phyloP scores from a whole-genome alignment of 805 yeast species.

The Kuraishia molischiana region DNA sequence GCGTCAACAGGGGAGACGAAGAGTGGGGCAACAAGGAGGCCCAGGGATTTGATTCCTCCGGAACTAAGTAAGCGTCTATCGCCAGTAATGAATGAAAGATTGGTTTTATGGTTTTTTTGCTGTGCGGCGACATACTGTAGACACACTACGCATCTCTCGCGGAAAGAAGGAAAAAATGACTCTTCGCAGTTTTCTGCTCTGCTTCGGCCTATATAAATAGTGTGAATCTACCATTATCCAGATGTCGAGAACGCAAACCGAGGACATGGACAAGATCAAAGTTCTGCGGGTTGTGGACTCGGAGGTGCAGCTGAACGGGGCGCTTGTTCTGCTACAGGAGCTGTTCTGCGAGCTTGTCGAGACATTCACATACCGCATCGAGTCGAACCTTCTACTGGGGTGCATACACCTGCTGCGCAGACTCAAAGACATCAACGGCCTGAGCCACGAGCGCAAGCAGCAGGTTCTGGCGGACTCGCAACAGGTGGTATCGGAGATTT shows the following conservation, averaged over 20 bases:
- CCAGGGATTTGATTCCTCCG: constrained; percentile 1
- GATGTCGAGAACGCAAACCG: too few species aligned
- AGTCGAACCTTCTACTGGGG: background rate
- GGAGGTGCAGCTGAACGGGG: background rate
- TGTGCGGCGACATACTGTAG: too few species aligned
- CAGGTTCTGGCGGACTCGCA: background rate
- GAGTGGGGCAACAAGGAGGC: background rate
- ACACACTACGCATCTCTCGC: too few species aligned
- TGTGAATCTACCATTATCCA: too few species aligned
- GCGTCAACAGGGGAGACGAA: background rate
- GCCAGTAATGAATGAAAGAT: too few species aligned
- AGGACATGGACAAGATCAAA: too few species aligned
- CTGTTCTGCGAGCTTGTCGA: background rate
- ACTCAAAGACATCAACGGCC: background rate
- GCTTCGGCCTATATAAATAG: too few species aligned
- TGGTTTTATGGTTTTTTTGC: too few species aligned
- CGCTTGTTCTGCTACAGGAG: background rate
- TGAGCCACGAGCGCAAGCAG: background rate
- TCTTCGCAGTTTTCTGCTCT: too few species aligned
- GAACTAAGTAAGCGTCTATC: background rate
- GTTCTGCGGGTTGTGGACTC: background rate
- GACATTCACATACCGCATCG: background rate
- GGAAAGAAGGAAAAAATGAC: too few species aligned
- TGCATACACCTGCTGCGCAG: background rate
- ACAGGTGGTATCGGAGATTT: background rate